Evolutionary conservation across 768 basidiomycete species (phyloP), one percentile per base, ranked within the genome.

Genomic region (Heimioporus sp.): DNA sequence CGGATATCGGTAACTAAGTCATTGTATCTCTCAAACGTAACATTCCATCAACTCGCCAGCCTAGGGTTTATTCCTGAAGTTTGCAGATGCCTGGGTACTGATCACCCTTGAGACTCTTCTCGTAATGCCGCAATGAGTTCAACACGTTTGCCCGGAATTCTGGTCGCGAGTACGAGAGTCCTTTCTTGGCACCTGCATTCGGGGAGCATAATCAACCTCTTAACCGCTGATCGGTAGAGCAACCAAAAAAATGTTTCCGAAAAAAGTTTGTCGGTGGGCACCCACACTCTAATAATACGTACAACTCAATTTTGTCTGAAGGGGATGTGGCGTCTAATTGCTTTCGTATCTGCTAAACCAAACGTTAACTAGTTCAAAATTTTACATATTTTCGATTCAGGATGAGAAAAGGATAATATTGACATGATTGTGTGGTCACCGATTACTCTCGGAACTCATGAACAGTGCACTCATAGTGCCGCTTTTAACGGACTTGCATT

Each of bases 301-400:
- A 44, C 35, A 32, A 52, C 52, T 53, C 51, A 50, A 55, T 59
- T 49, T 48, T 35, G 32, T 54, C 51, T 39, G 53, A 54, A 60
- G 24, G 24, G 24, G 24, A 28, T 28, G 24, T 28, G 24, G 24
- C 24, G 24, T 28, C 55, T 55, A 51, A 63, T 65, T 55, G 50
- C 24, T 5, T 28, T 28, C 24, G 24, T 28, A 28, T 28, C 24
- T 28, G 24, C 7, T 7, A 12, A 7, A 15, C 13, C 24, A 12
- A 7, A 15, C 13, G 16, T 35, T 28, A 5, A 12, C 34, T 35
- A 12, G 13, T 35, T 13, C 5, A 35, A 35, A 35, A 35, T 35
- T 13, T 35, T 35, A 35, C 34, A 35, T 35, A 35, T 4, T 28
- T 28, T 28, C 24, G 7, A 28, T 28, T 28, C 6, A 28, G 5